Base-by-base conservation (phyloP, 176 grass and related monocot species). In the Saccharum officinarum region DNA sequence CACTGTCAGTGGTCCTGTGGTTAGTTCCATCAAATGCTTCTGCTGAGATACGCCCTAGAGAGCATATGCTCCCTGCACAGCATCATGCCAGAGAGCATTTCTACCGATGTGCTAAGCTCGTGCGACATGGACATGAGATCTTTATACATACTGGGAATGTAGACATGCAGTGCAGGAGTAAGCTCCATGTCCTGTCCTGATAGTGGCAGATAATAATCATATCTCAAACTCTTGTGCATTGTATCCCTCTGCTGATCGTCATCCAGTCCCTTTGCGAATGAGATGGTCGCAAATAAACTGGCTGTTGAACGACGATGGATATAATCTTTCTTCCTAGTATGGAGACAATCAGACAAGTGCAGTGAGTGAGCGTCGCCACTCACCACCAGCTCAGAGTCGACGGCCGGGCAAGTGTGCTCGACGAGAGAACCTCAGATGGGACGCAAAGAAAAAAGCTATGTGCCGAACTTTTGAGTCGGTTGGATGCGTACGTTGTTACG, bases 1-100 rank as follows among this genome's bases (percentile, higher is more conserved):
- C n/a, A n/a, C n/a, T n/a, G n/a, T n/a, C n/a, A n/a, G n/a, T n/a
- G n/a, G n/a, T n/a, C n/a, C n/a, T n/a, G n/a, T n/a, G n/a, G 28
- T 28, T 28, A 28, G 28, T n/a, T n/a, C n/a, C n/a, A n/a, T n/a
- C n/a, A n/a, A 52, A 60, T 55, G 30, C 18, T 22, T 2, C 25
- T 33, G 65, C 54, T 31, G 42, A 37, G 67, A 79, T 44, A 84
- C 54, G 74, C 74, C 74, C 41, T 44, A 84, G 67, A 66, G 7
- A 55, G 85, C 69, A 50, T 50, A 63, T 86, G 7, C 10, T 60
- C 80, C 23, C 52, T 44, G 37, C 68, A 62, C 45, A 47, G 47
- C 59, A 73, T 46, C 13, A 17, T 15, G 23, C 20, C 0, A 47
- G 16, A 40, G 30, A 65, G 57, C 30, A 80, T 65, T 67, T 80